A percentile compares a stretch with the other conserved stretches of the same genome.
Conservation (phyloP, 345 rosid species). For the Euphorbia lathyris region DNA sequence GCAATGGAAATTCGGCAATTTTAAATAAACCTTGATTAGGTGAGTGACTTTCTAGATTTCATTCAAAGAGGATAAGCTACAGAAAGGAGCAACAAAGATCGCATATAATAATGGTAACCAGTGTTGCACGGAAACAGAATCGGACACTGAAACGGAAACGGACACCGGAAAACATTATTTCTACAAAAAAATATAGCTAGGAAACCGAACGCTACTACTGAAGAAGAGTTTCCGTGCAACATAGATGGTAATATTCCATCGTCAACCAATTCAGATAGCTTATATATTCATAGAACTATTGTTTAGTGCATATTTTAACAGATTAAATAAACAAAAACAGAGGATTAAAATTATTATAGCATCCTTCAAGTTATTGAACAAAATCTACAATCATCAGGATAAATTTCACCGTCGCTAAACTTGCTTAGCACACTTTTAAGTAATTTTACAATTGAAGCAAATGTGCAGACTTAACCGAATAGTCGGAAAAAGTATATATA, state of each 20-base stretch:
- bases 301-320: background rate
- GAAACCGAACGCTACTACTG: too few species aligned
- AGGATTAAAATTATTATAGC: background rate
- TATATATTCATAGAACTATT: background rate
- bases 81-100: background rate
- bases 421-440: background rate
- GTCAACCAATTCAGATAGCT: background rate
- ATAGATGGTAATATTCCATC: too few species aligned
- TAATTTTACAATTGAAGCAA: background rate
- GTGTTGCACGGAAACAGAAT: too few species aligned
- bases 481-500: too few species aligned
- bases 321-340: background rate
- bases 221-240: too few species aligned
- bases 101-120: background rate
- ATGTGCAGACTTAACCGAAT: background rate
- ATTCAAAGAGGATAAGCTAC: background rate
- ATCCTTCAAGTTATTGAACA: background rate
- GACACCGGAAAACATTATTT: too few species aligned
- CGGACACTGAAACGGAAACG: too few species aligned
- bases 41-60: background rate
- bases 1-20: background rate
- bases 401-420: background rate
- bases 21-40: background rate
- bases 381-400: background rate
- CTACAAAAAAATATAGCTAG: too few species aligned